Evolutionary conservation across 202 grass and related monocot species (phyloP).

Genomic region (Panicum hallii): DNA sequence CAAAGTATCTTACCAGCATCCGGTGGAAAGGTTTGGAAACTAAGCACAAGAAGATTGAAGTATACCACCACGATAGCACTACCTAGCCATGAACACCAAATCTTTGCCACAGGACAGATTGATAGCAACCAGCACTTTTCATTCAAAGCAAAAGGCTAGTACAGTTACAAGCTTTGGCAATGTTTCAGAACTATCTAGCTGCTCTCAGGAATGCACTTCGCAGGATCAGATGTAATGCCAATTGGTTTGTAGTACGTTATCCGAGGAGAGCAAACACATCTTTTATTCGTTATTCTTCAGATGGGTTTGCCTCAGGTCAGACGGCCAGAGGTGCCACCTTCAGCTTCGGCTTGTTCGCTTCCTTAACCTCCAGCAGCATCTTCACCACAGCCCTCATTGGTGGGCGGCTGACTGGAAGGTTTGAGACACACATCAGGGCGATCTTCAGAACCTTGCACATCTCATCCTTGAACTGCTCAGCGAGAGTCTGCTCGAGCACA

Average conservation of each 20-base stretch:
- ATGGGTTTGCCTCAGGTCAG: neutral
- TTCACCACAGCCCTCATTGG: conserved; percentile 75
- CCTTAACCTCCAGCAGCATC: conserved; percentile 62
- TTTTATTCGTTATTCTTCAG: neutral
- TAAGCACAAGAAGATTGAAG: conserved; percentile 24
- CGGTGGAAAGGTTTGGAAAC: conserved; percentile 25
- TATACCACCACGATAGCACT: neutral
- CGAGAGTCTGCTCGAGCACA: conserved; percentile 64
- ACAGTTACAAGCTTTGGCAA: conserved; percentile 13
- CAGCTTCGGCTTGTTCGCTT: conserved; percentile 37
- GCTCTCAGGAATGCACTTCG: conserved; percentile 23
- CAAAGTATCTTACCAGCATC: conserved; percentile 45
- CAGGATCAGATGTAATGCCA: conserved; percentile 32
- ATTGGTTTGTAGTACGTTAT: conserved; percentile 39
- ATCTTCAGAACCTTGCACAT: conserved; percentile 70
- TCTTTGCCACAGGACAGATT: conserved; percentile 6
- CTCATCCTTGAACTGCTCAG: conserved; percentile 53
- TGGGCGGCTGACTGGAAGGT: conserved; percentile 61
- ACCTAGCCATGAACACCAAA: conserved; percentile 15
- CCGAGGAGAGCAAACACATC: conserved; percentile 32
- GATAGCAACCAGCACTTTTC: conserved; percentile 45
- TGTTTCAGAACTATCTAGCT: conserved; percentile 47
- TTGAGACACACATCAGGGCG: conserved; percentile 58
- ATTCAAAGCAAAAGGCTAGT: conserved; percentile 32
- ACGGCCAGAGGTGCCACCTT: conserved; percentile 3